phyloP scores from a whole-genome alignment of 2,329 filamentous ascomycete genomes.

The Cercospora nicotianae region DNA sequence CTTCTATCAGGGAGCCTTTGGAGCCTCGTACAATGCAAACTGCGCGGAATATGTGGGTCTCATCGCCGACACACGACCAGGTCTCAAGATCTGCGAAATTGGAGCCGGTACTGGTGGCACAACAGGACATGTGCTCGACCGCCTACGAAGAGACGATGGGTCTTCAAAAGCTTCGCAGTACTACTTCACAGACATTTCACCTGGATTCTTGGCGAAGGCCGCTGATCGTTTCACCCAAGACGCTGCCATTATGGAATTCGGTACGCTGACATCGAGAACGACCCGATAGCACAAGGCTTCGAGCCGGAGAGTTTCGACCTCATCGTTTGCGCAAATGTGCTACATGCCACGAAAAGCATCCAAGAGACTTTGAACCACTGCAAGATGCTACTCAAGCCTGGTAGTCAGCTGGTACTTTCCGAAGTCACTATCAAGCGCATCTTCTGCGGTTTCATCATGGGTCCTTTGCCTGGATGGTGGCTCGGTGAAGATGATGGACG shows the following conservation, averaged over 20 bases:
- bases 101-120: slow-evolving; percentile 49
- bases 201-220: slow-evolving; percentile 44
- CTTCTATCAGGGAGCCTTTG: background rate
- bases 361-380: slow-evolving; percentile 26
- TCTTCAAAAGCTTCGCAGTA: slow-evolving; percentile 34
- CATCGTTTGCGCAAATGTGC: slow-evolving; percentile 30
- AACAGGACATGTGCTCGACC: slow-evolving; percentile 40
- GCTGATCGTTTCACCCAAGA: slow-evolving; percentile 23
- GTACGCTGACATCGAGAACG: slow-evolving; percentile 33
- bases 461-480: background rate
- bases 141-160: background rate
- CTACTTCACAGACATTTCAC: slow-evolving; percentile 49
- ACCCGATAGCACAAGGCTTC: slow-evolving; percentile 40
- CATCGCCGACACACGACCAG: slow-evolving; percentile 37
- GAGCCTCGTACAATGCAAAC: slow-evolving; percentile 42
- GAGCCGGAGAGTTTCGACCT: slow-evolving; percentile 33
- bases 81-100: slow-evolving; percentile 41
- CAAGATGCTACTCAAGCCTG: slow-evolving; percentile 24
- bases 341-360: slow-evolving; percentile 29
- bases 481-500: background rate
- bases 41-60: slow-evolving; percentile 42
- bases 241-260: slow-evolving; percentile 27
- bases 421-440: background rate
- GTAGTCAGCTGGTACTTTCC: background rate
- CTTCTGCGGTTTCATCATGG: background rate